A percentile compares a stretch with the other conserved stretches of the same genome.
Conservation (phyloP, 768 basidiomycete species). For the Naganishia antarctica region DNA sequence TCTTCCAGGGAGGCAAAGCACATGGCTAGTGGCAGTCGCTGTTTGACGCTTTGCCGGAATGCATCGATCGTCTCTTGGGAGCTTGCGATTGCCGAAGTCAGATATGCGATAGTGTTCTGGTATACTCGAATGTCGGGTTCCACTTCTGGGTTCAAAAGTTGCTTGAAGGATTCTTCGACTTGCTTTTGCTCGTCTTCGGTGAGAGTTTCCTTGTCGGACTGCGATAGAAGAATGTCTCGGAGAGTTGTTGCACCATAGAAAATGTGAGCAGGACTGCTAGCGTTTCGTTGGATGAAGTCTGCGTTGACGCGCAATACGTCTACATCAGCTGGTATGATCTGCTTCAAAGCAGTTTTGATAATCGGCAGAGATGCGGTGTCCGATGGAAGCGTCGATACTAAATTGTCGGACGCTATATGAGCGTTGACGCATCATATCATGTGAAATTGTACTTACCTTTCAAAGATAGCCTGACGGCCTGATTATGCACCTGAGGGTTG, state of each 20-base stretch:
- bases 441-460: slow-evolving; percentile 13
- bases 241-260: slow-evolving; percentile 12
- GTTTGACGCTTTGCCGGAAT: slow-evolving; percentile 15
- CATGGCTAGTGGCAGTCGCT: slow-evolving; percentile 21
- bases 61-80: slow-evolving; percentile 3
- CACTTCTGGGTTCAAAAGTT: slow-evolving; percentile 21
- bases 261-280: slow-evolving; percentile 2
- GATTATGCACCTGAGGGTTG: slow-evolving; percentile 22
- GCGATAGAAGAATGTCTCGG: slow-evolving; percentile 8
- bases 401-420: no score
- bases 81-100: neutral
- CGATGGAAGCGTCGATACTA: slow-evolving; percentile 10
- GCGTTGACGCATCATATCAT: no score
- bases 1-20: slow-evolving; percentile 21
- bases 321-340: slow-evolving; percentile 17
- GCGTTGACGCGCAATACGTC: slow-evolving; percentile 21
- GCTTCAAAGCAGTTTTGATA: slow-evolving; percentile 8
- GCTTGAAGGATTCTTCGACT: slow-evolving; percentile 22
- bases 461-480: slow-evolving; percentile 10
- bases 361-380: slow-evolving; percentile 6
- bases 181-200: slow-evolving; percentile 22
- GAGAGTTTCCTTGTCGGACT: slow-evolving; percentile 1
- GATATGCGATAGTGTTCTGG: slow-evolving; percentile 12
- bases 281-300: slow-evolving; percentile 26
- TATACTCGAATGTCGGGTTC: slow-evolving; percentile 20